Conservation (phyloP, 768 basidiomycete species). For the Tricholomella constricta region DNA sequence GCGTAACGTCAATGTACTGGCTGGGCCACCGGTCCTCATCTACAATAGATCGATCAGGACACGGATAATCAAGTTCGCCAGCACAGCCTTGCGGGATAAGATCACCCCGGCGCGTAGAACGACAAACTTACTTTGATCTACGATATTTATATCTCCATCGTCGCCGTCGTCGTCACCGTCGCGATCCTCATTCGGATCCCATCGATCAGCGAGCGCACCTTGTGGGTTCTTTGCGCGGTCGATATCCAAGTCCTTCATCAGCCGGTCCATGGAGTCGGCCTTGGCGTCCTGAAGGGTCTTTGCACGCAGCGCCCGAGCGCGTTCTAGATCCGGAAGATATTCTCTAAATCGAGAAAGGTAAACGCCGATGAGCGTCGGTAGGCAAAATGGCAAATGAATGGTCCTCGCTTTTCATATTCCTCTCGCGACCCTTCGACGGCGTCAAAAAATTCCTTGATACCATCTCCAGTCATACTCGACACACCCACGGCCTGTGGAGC, state of each 20-base stretch:
- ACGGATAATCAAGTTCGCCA: conserved; percentile 3
- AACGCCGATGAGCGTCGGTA: conserved; percentile 4
- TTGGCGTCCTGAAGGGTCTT: conserved; percentile 66
- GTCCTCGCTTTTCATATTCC: conserved; percentile 83
- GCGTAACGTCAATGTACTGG: conserved; percentile 75
- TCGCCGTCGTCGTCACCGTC: conserved; percentile 61
- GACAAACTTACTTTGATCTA: conserved; percentile 66
- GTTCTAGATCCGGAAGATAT: conserved; percentile 87
- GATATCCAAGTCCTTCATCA: conserved; percentile 80
- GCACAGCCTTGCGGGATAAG: conserved; percentile 8
- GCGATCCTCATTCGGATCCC: conserved; percentile 61
- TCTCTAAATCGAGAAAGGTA: conserved; percentile 51
- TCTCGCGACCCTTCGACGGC: conserved; percentile 86
- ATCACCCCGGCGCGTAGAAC: not conserved
- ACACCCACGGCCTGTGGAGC: conserved; percentile 84
- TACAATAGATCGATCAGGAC: conserved; percentile 28
- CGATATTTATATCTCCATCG: conserved; percentile 55
- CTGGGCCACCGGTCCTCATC: conserved; percentile 73
- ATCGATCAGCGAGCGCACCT: conserved; percentile 55
- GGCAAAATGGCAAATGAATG: not conserved
- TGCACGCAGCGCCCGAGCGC: conserved; percentile 65
- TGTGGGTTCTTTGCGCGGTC: conserved; percentile 69
- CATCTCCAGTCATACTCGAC: conserved; percentile 94
- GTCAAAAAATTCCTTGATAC: conserved; percentile 88
- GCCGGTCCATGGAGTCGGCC: conserved; percentile 71